Conservation (phyloP, 2,329 filamentous ascomycete species). For the Calycina marina region DNA sequence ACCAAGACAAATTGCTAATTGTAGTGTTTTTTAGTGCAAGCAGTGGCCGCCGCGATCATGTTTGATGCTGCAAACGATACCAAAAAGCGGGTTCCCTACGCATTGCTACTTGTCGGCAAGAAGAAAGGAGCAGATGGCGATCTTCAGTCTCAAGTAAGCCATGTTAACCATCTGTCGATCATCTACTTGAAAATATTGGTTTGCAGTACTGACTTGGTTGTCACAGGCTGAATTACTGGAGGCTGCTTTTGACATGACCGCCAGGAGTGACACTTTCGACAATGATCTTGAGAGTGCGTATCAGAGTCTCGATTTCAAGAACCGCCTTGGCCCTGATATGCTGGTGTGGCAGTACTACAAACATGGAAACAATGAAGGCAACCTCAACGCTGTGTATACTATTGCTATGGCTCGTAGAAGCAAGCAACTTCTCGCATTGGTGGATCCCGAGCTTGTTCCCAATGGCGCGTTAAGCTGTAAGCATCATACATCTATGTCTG, state of each 20-base stretch:
- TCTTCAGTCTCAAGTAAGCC: background rate
- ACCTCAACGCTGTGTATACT: constrained; percentile 18
- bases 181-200: too few species aligned
- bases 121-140: background rate
- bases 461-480: background rate
- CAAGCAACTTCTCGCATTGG: constrained; percentile 20
- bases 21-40: background rate
- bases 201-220: too few species aligned
- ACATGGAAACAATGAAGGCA: constrained; percentile 21
- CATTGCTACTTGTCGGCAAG: background rate
- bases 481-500: too few species aligned
- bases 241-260: background rate
- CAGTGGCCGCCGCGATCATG: background rate
- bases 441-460: constrained; percentile 4
- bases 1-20: background rate
- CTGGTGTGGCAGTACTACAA: constrained; percentile 21
- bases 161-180: too few species aligned
- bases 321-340: constrained; percentile 18
- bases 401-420: constrained; percentile 22
- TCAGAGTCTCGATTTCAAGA: constrained; percentile 19
- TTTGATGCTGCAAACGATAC: background rate
- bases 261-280: too few species aligned
- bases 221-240: background rate
- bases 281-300: constrained; percentile 19
- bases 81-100: background rate